phyloP scores from a whole-genome alignment of 1,284 basidiomycete species.

The Puccinia horiana region DNA sequence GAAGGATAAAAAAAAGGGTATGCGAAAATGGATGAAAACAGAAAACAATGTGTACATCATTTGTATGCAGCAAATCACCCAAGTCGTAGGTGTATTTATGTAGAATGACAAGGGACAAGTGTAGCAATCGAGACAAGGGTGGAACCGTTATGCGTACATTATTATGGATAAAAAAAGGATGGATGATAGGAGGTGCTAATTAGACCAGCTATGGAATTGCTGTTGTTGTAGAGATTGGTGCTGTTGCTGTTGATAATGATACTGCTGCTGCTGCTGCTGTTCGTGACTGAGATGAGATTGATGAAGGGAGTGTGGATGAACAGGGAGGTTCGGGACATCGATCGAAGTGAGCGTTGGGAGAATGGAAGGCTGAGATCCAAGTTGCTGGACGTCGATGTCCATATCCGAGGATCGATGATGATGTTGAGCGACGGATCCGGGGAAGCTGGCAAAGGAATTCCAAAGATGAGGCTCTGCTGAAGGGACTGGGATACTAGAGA shows the following conservation, averaged over 20 bases:
- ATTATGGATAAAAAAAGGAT: too few relatives aligned
- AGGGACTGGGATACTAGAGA: conserved; percentile 36
- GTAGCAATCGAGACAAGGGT: too few relatives aligned
- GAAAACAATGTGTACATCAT: too few relatives aligned
- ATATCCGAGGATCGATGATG: conserved; percentile 25
- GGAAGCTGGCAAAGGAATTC: conserved; percentile 11
- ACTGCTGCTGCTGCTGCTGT: conserved; percentile 12
- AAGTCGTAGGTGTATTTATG: too few relatives aligned
- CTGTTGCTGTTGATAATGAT: background rate
- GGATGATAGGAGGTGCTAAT: too few relatives aligned
- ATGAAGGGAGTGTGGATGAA: background rate
- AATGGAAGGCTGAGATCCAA: background rate
- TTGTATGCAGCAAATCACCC: too few relatives aligned
- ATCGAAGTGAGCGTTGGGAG: background rate
- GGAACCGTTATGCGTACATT: too few relatives aligned
- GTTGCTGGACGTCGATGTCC: conserved; percentile 43
- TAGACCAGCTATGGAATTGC: background rate
- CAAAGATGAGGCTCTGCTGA: conserved; percentile 13
- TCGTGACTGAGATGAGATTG: background rate
- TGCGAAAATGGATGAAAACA: too few relatives aligned
- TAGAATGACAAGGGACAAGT: too few relatives aligned
- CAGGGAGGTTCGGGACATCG: background rate
- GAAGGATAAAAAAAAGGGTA: too few relatives aligned
- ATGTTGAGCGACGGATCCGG: background rate
- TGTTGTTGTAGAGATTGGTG: background rate